Base-by-base conservation (phyloP, 768 basidiomycete genomes). In the Atractiella rhizophila region DNA sequence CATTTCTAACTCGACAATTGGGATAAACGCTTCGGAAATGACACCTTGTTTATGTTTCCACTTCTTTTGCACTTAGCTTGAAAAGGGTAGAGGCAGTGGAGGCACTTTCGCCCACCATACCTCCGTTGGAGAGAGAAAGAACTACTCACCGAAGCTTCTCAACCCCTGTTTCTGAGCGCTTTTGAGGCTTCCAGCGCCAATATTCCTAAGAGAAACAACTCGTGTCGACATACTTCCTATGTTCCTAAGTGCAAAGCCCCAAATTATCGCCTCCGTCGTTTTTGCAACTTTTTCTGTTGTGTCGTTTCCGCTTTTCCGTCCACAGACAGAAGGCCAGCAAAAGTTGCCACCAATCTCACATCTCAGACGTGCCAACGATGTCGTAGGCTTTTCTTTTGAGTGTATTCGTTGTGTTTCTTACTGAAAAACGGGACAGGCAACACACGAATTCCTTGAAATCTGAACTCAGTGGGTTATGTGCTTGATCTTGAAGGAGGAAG, bases 41-140 rank as follows among this genome's bases (percentile, higher is more conserved):
- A 25, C 24, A 30, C 16, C 26, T 40, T 28, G 23, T 21, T 28
- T 36, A 7, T 20, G 16, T 20, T 15, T 18, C 35, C n/a, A 42
- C 41, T 29, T 23, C 34, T 39, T 16, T 24, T 25, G 41, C 32
- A 43, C n/a, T 9, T 35, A 37, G 21, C 9, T 35, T 42, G 41
- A 42, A 35, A 35, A 35, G 35, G 4, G 41, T 23, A 42, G 35
- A n/a, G 25, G 35, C 12, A 5, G 10, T 4, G 15, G 24, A 40
- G 24, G 8, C 18, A 18, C 12, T 21, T 11, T 5, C n/a, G n/a
- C n/a, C n/a, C n/a, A n/a, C n/a, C n/a, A n/a, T n/a, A n/a, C n/a
- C n/a, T n/a, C n/a, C n/a, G n/a, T n/a, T n/a, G n/a, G n/a, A n/a
- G n/a, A n/a, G n/a, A n/a, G n/a, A n/a, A n/a, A n/a, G n/a, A n/a